Evolutionary conservation across 2,329 filamentous ascomycete species (phyloP), one percentile per base, ranked within the genome.

Genomic region (Mariannaea elegans): DNA sequence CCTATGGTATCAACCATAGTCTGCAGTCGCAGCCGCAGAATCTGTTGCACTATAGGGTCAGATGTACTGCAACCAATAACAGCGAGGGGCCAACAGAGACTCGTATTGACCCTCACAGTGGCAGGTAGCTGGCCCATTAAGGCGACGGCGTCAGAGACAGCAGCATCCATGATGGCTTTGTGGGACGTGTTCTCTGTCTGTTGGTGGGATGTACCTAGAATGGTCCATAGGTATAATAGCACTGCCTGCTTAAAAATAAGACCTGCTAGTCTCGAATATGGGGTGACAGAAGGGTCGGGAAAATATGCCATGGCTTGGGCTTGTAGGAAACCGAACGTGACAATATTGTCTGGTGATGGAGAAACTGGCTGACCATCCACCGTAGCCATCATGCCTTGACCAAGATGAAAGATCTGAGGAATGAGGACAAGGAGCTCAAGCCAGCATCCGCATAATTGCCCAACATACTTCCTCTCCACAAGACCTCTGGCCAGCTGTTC

Each of bases 171-270:
- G 6, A 75, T 32, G 3, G 64, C 62, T n/a, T 55, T 55, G 27
- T 72, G 72, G 2, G 70, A 62, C 9, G 58, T 64, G 16, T 56
- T 61, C 16, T 63, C 59, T 2, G 39, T 42, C 5, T 65, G 46
- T 19, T 69, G 65, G 2, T 70, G 65, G n/a, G 73, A 68, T 14
- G 69, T 69, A 12, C 71, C 74, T 10, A 76, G 62, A 13, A 76
- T 72, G 8, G 61, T 75, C 72, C 72, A 76, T 2, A 82, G 73
- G 39, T 82, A 82, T 1, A 82, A 66, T 0, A 81, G 64, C 27
- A 79, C 74, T 0, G 78, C 79, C 50, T 81, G 77, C 57, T 81
- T 80, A 60, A 79, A 82, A 5, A 82, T 75, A 3, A 75, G 61
- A 0, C 78, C 80, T 0, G 78, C 78, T 0, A 81, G 66, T 8